Base-by-base conservation (phyloP, 1,284 basidiomycete genomes). In the Rhodotorula sp. region DNA sequence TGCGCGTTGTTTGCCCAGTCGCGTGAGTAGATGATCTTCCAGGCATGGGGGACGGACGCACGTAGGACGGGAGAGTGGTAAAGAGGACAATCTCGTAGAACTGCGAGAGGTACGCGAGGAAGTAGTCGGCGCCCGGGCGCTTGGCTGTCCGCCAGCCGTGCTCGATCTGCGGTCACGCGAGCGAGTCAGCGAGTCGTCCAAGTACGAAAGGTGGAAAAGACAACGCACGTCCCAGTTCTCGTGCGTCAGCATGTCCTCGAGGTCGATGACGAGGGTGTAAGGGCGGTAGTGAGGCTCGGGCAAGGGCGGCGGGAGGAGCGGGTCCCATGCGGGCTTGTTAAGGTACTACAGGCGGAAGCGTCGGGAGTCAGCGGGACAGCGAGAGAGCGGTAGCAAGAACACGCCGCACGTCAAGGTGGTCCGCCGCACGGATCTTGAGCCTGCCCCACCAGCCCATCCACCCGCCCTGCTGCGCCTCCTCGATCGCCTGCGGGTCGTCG, bases 81-180 rank as follows among this genome's bases (percentile, higher is more conserved):
- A 98, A 99, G 67, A 99, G 85, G 34, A 99, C 95, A 73, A 99
- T 89, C 84, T 99, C 96, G 82, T 94, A 99, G 83, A 97, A 98
- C 80, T 97, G 95, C 0, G 93, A 94, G 56, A 99, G 86, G 82
- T 99, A 98, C 46, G 88, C 94, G 62, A 99, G 85, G 87, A 98
- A 99, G 83, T 98, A 97, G 81, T 99, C 97, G 17, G 96, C 90
- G 6, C 97, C 97, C 2, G 96, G 96, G 64, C 97, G 88, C 74
- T 84, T 84, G 4, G 83, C 83, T 7, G 82, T 84, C 22, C 82
- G 77, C 83, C 83, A 84, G 15, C 83, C 83, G 60, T 83, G 79
- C 51, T 82, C 80, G 29, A 82, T 75, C 77, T 78, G 67, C 19
- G 46, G 34, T 66, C 37, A 72, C 21, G 59, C 32, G 58, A 69